Conservation (phyloP, 441 rosid genomes). For the Hura crepitans region DNA sequence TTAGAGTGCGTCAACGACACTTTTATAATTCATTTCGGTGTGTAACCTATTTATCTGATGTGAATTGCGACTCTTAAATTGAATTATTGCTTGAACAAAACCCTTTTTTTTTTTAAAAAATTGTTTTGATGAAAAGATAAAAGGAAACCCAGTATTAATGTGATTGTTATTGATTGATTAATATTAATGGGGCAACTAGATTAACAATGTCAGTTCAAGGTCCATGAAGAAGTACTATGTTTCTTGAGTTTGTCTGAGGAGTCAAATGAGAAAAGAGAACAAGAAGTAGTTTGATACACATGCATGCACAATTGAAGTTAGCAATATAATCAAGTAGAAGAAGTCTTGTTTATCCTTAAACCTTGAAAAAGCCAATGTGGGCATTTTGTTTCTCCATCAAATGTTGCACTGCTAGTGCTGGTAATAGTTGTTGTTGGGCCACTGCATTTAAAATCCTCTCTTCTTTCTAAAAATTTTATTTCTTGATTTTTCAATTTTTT, state of each 20-base stretch:
- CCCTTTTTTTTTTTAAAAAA: too few relatives aligned
- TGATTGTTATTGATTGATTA: slow-evolving; percentile 13
- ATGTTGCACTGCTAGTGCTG: slow-evolving; percentile 46
- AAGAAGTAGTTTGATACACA: slow-evolving; percentile 11
- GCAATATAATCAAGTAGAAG: slow-evolving; percentile 24
- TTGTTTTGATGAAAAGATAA: too few relatives aligned
- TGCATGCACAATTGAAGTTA: slow-evolving; percentile 7
- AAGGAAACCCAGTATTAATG: too few relatives aligned
- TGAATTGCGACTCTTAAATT: too few relatives aligned
- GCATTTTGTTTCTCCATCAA: slow-evolving; percentile 54
- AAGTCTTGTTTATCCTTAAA: slow-evolving; percentile 49
- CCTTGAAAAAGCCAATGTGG: slow-evolving; percentile 76
- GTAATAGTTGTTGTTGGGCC: slow-evolving; percentile 47
- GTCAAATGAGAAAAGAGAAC: slow-evolving; percentile 10
- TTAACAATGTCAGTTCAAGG: slow-evolving; percentile 17
- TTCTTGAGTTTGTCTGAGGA: background rate
- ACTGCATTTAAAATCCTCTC: slow-evolving; percentile 42
- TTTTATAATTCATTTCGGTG: too few relatives aligned
- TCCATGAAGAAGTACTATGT: background rate
- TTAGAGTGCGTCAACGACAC: too few relatives aligned
- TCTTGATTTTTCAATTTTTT: slow-evolving; percentile 22
- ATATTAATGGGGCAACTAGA: slow-evolving; percentile 20
- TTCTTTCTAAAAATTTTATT: slow-evolving; percentile 24
- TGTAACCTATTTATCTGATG: too few relatives aligned
- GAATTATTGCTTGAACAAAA: too few relatives aligned